A percentile compares a stretch with the other conserved stretches of the same genome.
Conservation (phyloP, 768 basidiomycete genomes). For the Tricholoma matsutake region DNA sequence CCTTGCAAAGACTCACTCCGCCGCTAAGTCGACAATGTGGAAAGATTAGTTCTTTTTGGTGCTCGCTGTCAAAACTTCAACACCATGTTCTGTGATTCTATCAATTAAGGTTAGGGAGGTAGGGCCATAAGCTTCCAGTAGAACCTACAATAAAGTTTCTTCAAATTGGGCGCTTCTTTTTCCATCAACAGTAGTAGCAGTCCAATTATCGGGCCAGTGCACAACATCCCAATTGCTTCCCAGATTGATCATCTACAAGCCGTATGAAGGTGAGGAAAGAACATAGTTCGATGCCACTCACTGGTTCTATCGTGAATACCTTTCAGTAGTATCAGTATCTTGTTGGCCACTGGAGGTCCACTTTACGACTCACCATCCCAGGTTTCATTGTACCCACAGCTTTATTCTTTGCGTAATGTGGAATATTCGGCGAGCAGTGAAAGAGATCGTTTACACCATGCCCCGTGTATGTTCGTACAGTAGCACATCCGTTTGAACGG, state of each 20-base stretch:
- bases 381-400: constrained; percentile 90
- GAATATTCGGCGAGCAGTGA: constrained; percentile 83
- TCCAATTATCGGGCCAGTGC: constrained; percentile 97
- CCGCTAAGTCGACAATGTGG: too few species aligned
- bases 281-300: constrained; percentile 28
- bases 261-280: constrained; percentile 5
- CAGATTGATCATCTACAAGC: constrained; percentile 82
- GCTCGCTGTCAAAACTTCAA: constrained; percentile 76
- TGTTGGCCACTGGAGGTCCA: background rate
- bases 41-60: background rate
- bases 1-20: background rate
- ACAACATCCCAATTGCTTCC: constrained; percentile 73
- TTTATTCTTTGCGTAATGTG: constrained; percentile 94
- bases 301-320: constrained; percentile 80
- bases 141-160: constrained; percentile 86
- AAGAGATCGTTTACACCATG: constrained; percentile 89
- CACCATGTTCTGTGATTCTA: constrained; percentile 90
- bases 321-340: constrained; percentile 17
- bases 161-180: constrained; percentile 95
- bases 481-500: constrained; percentile 79
- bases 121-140: background rate
- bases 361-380: constrained; percentile 72
- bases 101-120: constrained; percentile 3
- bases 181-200: constrained; percentile 89
- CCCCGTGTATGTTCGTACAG: constrained; percentile 88